Evolutionary conservation across 345 rosid species (phyloP).

Genomic region (Anastatica hierochuntica): DNA sequence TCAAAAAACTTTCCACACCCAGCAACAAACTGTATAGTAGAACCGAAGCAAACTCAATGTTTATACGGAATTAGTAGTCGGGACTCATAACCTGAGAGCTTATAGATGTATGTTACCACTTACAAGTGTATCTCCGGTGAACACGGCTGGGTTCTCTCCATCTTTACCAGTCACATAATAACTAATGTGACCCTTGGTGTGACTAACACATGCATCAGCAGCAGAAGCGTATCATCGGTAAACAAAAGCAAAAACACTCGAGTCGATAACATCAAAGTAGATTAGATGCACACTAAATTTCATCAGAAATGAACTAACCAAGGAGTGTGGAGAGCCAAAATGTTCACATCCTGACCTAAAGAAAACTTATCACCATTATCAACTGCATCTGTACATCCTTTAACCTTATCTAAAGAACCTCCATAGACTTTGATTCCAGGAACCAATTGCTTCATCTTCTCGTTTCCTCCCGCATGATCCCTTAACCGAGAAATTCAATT

Average conservation of each 20-base stretch:
- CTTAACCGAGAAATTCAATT: slow-evolving; percentile 15
- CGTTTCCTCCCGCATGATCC: slow-evolving; percentile 97
- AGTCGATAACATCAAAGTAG: not conserved
- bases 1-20: slow-evolving; percentile 90
- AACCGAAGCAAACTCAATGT: not conserved
- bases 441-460: slow-evolving; percentile 55
- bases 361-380: slow-evolving; percentile 61
- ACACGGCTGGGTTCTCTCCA: slow-evolving; percentile 61
- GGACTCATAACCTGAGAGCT: not conserved
- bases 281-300: not conserved
- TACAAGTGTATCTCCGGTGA: slow-evolving; percentile 89
- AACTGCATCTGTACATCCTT: slow-evolving; percentile 62
- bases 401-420: slow-evolving; percentile 76
- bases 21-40: slow-evolving; percentile 54
- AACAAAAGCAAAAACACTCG: not conserved
- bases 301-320: slow-evolving; percentile 34
- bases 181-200: slow-evolving; percentile 87
- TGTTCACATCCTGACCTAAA: slow-evolving; percentile 41
- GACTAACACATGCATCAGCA: slow-evolving; percentile 35
- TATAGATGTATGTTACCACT: slow-evolving; percentile 17
- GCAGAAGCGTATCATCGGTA: no score
- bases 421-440: slow-evolving; percentile 80
- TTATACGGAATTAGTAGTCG: not conserved
- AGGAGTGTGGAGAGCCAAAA: slow-evolving; percentile 81
- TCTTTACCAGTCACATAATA: slow-evolving; percentile 59